A percentile compares a stretch with the other conserved stretches of the same genome.
phyloP scores from a whole-genome alignment of 1,139 yeast species.

The Yamadazyma taylorii region DNA sequence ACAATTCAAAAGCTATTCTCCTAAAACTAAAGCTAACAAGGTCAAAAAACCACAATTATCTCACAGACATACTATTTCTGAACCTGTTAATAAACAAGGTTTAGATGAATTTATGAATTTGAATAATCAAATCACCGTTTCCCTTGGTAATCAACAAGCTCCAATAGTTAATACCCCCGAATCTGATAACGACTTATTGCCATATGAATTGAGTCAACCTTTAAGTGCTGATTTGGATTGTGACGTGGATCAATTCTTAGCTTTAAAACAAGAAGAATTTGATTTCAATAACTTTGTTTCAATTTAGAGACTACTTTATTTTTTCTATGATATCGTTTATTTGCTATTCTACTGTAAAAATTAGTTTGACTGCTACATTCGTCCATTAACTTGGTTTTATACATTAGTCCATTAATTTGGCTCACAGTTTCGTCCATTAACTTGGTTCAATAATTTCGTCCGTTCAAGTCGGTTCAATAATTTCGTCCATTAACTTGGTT shows the following conservation, averaged over 20 bases:
- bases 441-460: no score
- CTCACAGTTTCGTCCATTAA: slow-evolving; percentile 4
- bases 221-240: slow-evolving; percentile 19
- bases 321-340: slow-evolving; percentile 3
- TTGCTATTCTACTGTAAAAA: neutral
- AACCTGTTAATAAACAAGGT: slow-evolving; percentile 19
- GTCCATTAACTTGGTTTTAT: slow-evolving; percentile 12
- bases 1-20: slow-evolving; percentile 43
- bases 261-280: slow-evolving; percentile 29
- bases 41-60: slow-evolving; percentile 21
- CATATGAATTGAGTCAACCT: slow-evolving; percentile 12
- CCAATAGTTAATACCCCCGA: slow-evolving; percentile 9
- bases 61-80: slow-evolving; percentile 25
- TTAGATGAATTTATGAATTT: slow-evolving; percentile 36
- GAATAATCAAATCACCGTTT: slow-evolving; percentile 26
- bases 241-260: slow-evolving; percentile 26
- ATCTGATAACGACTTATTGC: slow-evolving; percentile 12
- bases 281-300: slow-evolving; percentile 34
- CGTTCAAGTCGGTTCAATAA: no score
- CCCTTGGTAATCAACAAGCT: slow-evolving; percentile 8
- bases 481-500: slow-evolving; percentile 7
- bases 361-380: slow-evolving; percentile 3
- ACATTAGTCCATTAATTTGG: slow-evolving; percentile 12
- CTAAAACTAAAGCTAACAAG: slow-evolving; percentile 21
- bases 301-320: slow-evolving; percentile 14